phyloP scores from a whole-genome alignment of 805 yeast species.

The Wickerhamiella slavikovae region DNA sequence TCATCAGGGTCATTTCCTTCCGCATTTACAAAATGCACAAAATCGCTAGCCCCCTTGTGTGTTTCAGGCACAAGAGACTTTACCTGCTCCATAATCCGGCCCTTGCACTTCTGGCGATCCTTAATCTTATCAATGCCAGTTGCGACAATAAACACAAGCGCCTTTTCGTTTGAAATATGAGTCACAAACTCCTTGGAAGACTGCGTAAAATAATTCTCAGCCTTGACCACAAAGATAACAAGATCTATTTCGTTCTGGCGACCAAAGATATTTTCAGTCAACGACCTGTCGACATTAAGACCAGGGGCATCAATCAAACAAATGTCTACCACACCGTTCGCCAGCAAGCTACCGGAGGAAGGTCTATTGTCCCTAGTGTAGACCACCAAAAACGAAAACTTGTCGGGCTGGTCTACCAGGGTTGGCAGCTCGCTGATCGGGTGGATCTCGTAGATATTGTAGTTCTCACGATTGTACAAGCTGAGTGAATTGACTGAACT shows the following conservation, averaged over 20 bases:
- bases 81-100: constrained; percentile 66
- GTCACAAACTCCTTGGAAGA: constrained; percentile 88
- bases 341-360: constrained; percentile 44
- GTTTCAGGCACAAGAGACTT: constrained; percentile 77
- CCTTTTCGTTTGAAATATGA: constrained; percentile 77
- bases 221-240: constrained; percentile 87
- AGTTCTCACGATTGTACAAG: constrained; percentile 35
- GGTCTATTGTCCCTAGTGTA: constrained; percentile 62
- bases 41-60: constrained; percentile 67
- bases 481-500: no score
- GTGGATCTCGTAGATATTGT: constrained; percentile 40
- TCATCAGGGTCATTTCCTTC: constrained; percentile 20
- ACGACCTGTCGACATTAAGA: constrained; percentile 74
- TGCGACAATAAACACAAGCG: constrained; percentile 81
- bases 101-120: constrained; percentile 61
- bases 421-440: constrained; percentile 37
- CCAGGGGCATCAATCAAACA: constrained; percentile 96
- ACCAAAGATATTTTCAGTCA: constrained; percentile 85
- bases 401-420: constrained; percentile 55
- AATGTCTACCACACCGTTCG: constrained; percentile 83
- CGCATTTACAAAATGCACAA: constrained; percentile 81
- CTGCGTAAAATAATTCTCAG: constrained; percentile 87
- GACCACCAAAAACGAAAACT: constrained; percentile 52
- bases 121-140: constrained; percentile 75
- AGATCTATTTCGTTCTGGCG: constrained; percentile 94